Evolutionary conservation across 345 rosid genomes (phyloP), one percentile per base, ranked within the genome.

Genomic region (Lagerstroemia speciosa): DNA sequence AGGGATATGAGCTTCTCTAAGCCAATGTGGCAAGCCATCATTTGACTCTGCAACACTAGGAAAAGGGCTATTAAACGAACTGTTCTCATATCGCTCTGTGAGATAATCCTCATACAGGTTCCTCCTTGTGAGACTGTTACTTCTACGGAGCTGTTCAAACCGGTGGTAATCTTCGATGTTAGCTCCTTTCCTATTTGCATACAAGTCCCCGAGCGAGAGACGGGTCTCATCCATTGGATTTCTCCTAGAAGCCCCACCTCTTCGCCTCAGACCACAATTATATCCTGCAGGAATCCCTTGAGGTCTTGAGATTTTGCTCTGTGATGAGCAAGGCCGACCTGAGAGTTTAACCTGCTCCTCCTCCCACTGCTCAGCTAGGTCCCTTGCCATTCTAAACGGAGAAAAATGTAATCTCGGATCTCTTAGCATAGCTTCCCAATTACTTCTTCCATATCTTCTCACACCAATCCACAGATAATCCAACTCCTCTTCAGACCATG

Each of bases 401-500:
- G 80, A 74, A 48, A 83, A 80, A 45, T 62, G 77, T 58, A 83
- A 72, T 63, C 80, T 78, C 1, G 80, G 77, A 70, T 80, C 83
- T 72, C 69, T 74, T 52, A 83, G 74, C 76, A 80, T 74, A 41
- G 80, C 74, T 61, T 72, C 75, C 86, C 86, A 83, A n/a, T 79
- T 83, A 67, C 72, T 77, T 68, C 81, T 80, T 48, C 86, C 86
- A 58, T 83, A 78, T 72, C 86, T 75, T 66, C 83, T 74, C 74
- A 83, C 83, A 10, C 86, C 86, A 60, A 80, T 70, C 86, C 86
- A 83, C 31, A 80, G 82, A 70, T 72, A 78, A 78, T 80, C 86
- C n/a, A 83, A 64, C 75, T 83, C 86, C 74, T 80, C 80, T 62
- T 83, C 86, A 24, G 83, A 83, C 86, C 86, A 82, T 22, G 53